Evolutionary conservation across 331 rosid species (phyloP), one percentile per base, ranked within the genome.

Genomic region (Arachis monticola): DNA sequence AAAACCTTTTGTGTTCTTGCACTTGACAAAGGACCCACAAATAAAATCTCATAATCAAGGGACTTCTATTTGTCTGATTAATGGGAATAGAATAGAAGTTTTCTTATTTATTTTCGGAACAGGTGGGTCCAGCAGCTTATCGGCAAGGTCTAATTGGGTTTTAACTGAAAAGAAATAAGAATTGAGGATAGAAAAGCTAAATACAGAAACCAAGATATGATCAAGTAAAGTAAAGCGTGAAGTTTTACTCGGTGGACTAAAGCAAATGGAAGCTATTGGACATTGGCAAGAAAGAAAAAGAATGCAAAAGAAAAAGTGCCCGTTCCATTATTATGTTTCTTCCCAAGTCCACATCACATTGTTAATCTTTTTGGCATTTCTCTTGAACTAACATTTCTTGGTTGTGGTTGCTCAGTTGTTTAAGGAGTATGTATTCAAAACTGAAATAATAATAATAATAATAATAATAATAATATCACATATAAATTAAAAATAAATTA

Each of bases 291-390:
- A 7, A 14, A 7, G 6, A 1, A 13, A 40, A 7, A 13, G 35
- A 40, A 7, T 3, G 12, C 52, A 55, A 44, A 53, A 53, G 52
- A 45, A 60, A 65, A 88, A 71, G 55, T 35, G 79, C 73, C 63
- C 8, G 69, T 56, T 57, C 40, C 77, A 44, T 44, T 44, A 65
- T 71, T 74, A 58, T 59, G 45, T 45, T 47, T 46, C 59, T 65
- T 35, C 13, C 10, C 10, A 72, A 53, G 40, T 65, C 77, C 83
- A 77, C 72, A 53, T 44, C 64, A 27, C 46, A n/a, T 70, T 51
- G 45, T 63, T 45, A 58, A 2, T 59, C 57, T 71, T 63, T 89
- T 91, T 89, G 92, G 88, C 90, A 76, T 83, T 69, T 86, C 83
- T 60, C 50, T 59, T 6, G 31, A 68, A 52, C 48, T 78, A 75